These are phyloP conservation scores for Debaryomyces sp. DNA, from an alignment of 1,139 yeast species.

Conservation along the genomic window DNA sequence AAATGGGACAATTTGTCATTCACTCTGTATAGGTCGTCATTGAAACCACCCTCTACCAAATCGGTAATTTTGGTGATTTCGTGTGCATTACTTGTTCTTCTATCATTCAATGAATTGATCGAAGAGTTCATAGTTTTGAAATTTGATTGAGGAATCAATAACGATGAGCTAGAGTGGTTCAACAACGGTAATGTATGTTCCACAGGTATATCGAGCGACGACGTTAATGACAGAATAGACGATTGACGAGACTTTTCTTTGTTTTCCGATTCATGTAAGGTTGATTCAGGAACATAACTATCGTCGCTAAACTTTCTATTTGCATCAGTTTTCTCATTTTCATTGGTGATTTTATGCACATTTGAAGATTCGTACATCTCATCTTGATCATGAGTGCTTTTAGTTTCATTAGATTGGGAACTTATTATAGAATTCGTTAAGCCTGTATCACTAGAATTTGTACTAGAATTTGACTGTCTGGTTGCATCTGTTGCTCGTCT, in stretches of 20 bases:
- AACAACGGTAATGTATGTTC: conserved; percentile 47
- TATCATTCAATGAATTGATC: conserved; percentile 30
- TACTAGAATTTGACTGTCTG: conserved; percentile 6
- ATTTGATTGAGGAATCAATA: conserved; percentile 11
- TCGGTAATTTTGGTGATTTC: conserved; percentile 24
- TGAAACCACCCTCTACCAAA: conserved; percentile 30
- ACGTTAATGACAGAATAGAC: conserved; percentile 25
- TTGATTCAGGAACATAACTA: not conserved
- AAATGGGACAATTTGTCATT: conserved; percentile 29
- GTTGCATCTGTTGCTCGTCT: not conserved
- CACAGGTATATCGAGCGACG: conserved; percentile 26
- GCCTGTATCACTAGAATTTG: conserved; percentile 1
- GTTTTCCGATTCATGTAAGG: not conserved
- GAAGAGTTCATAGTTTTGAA: conserved; percentile 24
- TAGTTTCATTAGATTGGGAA: conserved; percentile 1
- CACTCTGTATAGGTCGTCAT: conserved; percentile 23
- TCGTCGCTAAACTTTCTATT: not conserved
- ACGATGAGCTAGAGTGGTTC: conserved; percentile 32
- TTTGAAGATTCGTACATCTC: not conserved
- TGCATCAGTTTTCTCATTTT: not conserved
- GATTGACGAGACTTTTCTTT: conserved; percentile 12
- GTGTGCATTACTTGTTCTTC: conserved; percentile 22
- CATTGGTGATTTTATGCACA: not conserved
- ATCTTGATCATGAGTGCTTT: conserved; percentile 1
- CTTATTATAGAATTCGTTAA: conserved; percentile 1